Percentiles rank a stretch among this genome's conserved stretches.
Evolutionary conservation across 2,329 filamentous ascomycete species (phyloP).

Genomic region (Fusarium sambucinum): DNA sequence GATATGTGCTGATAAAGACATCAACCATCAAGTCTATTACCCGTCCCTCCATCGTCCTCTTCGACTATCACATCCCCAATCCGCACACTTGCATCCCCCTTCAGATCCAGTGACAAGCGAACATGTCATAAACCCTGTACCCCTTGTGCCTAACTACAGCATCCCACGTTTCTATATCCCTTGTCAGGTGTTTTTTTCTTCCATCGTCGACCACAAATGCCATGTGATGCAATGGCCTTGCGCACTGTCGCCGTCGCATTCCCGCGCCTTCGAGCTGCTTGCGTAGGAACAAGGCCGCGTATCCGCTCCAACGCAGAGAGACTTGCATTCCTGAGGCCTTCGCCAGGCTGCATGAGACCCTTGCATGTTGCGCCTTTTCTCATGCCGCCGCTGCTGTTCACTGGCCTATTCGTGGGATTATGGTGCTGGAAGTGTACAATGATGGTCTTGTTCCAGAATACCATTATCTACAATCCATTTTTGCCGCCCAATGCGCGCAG

Average conservation of each 20-base stretch:
- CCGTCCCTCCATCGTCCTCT: slow-evolving; percentile 20
- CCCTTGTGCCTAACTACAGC: slow-evolving; percentile 33
- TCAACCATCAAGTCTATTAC: background rate
- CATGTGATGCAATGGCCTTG: slow-evolving; percentile 41
- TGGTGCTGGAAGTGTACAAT: slow-evolving; percentile 77
- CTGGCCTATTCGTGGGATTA: slow-evolving; percentile 72
- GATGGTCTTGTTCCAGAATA: slow-evolving; percentile 82
- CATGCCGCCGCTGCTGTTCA: slow-evolving; percentile 75
- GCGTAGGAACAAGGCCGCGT: slow-evolving; percentile 14
- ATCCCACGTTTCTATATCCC: slow-evolving; percentile 31
- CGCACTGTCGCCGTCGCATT: slow-evolving; percentile 41
- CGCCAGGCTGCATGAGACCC: slow-evolving; percentile 35
- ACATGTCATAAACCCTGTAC: slow-evolving; percentile 47
- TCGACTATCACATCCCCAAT: slow-evolving; percentile 35
- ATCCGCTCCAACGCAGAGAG: slow-evolving; percentile 24
- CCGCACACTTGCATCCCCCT: slow-evolving; percentile 33
- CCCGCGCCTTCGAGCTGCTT: slow-evolving; percentile 33
- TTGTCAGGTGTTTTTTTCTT: slow-evolving; percentile 27
- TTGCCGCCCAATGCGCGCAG: slow-evolving; percentile 77
- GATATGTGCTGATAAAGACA: background rate
- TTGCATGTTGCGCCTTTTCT: slow-evolving; percentile 58
- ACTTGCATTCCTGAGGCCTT: slow-evolving; percentile 18
- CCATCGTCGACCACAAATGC: slow-evolving; percentile 7
- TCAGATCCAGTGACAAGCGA: slow-evolving; percentile 47
- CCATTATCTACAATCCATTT: slow-evolving; percentile 84